Evolutionary conservation across 805 yeast species (phyloP).

Genomic region (Danielozyma ontarioensis): DNA sequence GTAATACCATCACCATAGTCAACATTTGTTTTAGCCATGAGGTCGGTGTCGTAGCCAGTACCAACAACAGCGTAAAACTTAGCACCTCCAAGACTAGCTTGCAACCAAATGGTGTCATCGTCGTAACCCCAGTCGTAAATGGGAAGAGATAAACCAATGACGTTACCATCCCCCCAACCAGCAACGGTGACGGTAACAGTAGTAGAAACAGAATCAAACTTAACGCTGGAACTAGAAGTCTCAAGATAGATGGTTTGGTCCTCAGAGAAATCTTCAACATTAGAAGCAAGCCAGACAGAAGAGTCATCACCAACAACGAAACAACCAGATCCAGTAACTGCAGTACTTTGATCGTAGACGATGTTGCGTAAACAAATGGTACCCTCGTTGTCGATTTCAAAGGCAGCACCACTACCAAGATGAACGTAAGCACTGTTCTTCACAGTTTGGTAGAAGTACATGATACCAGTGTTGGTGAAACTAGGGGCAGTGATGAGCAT

Average conservation of each 20-base stretch:
- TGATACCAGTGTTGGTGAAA: slow-evolving; percentile 17
- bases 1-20: slow-evolving; percentile 3
- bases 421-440: slow-evolving; percentile 16
- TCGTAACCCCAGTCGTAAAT: slow-evolving; percentile 4
- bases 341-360: slow-evolving; percentile 16
- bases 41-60: slow-evolving; percentile 1
- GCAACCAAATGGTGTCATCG: slow-evolving; percentile 16
- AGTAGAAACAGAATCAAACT: slow-evolving; percentile 9
- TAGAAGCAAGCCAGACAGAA: slow-evolving; percentile 5
- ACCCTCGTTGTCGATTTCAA: slow-evolving; percentile 15
- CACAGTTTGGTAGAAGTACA: slow-evolving; percentile 15
- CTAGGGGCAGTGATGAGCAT: slow-evolving; percentile 8
- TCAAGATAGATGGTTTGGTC: slow-evolving; percentile 8
- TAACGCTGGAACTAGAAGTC: slow-evolving; percentile 9
- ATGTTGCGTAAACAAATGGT: slow-evolving; percentile 20
- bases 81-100: slow-evolving; percentile 1
- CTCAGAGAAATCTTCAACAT: slow-evolving; percentile 3
- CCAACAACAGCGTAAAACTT: slow-evolving; percentile 5
- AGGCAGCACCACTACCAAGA: slow-evolving; percentile 7
- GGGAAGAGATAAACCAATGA: slow-evolving; percentile 8
- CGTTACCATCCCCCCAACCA: slow-evolving; percentile 22
- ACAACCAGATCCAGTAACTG: slow-evolving; percentile 25
- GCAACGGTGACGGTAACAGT: slow-evolving; percentile 16
- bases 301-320: slow-evolving; percentile 12
- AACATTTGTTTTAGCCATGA: neutral